phyloP scores from a whole-genome alignment of 2,329 filamentous ascomycete genomes.

The Aspergillus hiratsukae region DNA sequence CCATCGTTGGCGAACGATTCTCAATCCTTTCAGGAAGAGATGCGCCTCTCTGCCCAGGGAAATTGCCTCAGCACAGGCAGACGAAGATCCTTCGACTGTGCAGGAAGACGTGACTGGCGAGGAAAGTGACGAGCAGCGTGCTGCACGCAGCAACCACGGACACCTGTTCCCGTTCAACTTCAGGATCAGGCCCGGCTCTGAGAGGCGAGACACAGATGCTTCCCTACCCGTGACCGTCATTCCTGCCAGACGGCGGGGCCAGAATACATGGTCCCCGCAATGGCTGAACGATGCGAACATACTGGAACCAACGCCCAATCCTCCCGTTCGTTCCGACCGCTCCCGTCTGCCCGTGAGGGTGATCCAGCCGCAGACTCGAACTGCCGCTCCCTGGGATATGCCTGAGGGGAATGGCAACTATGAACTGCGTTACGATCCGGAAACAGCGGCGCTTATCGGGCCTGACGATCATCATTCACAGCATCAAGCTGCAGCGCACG shows the following conservation, averaged over 20 bases:
- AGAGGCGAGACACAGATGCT: slow-evolving; percentile 32
- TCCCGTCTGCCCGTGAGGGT: slow-evolving; percentile 48
- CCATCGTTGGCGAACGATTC: slow-evolving; percentile 46
- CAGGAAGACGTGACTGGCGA: slow-evolving; percentile 29
- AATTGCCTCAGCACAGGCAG: slow-evolving; percentile 53
- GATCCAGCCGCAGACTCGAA: slow-evolving; percentile 55
- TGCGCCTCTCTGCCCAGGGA: slow-evolving; percentile 57
- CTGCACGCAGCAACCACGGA: slow-evolving; percentile 43
- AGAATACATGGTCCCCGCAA: slow-evolving; percentile 53
- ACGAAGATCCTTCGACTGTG: slow-evolving; percentile 32
- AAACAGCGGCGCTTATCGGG: slow-evolving; percentile 34
- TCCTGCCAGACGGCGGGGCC: slow-evolving; percentile 52
- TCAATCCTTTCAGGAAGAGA: slow-evolving; percentile 56
- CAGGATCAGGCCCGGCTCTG: slow-evolving; percentile 37
- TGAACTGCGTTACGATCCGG: slow-evolving; percentile 35
- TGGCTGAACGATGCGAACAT: slow-evolving; percentile 23
- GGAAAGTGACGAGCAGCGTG: slow-evolving; percentile 42
- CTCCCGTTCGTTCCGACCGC: slow-evolving; percentile 10
- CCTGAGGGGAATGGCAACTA: slow-evolving; percentile 28
- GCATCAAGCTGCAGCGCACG: not conserved
- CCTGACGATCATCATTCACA: slow-evolving; percentile 16
- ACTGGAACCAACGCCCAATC: slow-evolving; percentile 14
- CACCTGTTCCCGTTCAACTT: slow-evolving; percentile 47
- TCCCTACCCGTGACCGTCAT: slow-evolving; percentile 57
- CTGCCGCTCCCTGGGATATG: slow-evolving; percentile 53